A percentile compares a stretch with the other conserved stretches of the same genome.
Evolutionary conservation across 805 yeast genomes (phyloP).

Genomic region (Groenewaldozyma tartarivorans): DNA sequence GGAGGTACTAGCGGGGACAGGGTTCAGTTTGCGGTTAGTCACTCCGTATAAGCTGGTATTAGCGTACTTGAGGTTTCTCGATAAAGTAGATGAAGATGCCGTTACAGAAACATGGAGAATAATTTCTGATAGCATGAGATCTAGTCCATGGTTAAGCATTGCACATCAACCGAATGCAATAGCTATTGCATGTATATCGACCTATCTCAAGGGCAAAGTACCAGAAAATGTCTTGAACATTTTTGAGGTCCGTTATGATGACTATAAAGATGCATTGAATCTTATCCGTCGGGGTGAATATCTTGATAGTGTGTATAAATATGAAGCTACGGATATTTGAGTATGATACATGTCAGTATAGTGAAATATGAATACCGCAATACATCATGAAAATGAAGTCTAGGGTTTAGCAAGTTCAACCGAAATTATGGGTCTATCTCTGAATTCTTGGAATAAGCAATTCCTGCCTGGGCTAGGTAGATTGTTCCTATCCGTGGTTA

Average conservation of each 20-base stretch:
- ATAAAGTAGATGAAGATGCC: conserved; percentile 4
- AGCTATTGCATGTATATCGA: conserved; percentile 11
- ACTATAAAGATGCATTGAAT: conserved; percentile 8
- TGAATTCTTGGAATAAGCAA: too few relatives aligned
- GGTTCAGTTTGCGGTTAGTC: conserved; percentile 9
- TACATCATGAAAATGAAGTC: too few relatives aligned
- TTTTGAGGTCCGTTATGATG: conserved; percentile 13
- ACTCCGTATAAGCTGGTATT: conserved; percentile 11
- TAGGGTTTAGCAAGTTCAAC: too few relatives aligned
- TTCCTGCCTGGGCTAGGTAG: too few relatives aligned
- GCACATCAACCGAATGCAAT: conserved; percentile 12
- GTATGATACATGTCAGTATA: too few relatives aligned
- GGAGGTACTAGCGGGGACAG: conserved; percentile 10
- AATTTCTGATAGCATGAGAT: conserved; percentile 11
- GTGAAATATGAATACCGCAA: too few relatives aligned
- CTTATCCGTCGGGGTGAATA: conserved; percentile 4
- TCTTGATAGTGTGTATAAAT: not conserved
- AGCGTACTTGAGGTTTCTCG: conserved; percentile 13
- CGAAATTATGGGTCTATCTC: too few relatives aligned
- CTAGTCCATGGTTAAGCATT: conserved; percentile 7
- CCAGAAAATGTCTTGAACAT: conserved; percentile 2
- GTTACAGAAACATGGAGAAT: conserved; percentile 7
- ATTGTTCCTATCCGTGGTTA: too few relatives aligned
- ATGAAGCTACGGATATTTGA: conserved; percentile 1
- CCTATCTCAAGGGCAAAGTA: not conserved